Evolutionary conservation across 257 asterid genomes (phyloP).

Genomic region (Phtheirospermum japonicum): DNA sequence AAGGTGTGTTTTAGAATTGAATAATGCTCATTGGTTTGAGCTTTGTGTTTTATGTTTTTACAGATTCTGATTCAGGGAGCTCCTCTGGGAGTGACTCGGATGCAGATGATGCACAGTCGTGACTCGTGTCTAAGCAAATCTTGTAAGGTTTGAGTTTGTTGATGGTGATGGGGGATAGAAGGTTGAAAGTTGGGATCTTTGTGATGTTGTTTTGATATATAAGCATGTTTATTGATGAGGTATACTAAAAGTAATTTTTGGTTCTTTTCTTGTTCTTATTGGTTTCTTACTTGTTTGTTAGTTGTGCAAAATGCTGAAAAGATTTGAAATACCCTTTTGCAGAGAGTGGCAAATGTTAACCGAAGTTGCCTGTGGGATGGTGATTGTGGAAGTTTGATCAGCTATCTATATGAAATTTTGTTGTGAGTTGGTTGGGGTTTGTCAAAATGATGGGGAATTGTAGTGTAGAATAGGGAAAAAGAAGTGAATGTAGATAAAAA

Average conservation of each 20-base stretch:
- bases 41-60: constrained; percentile 30
- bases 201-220: neutral
- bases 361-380: neutral
- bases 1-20: no score
- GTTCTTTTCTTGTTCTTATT: neutral
- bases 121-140: constrained; percentile 24
- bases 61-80: constrained; percentile 99
- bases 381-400: no score
- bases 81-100: constrained; percentile 96
- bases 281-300: neutral
- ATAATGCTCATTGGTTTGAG: constrained; percentile 44
- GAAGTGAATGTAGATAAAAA: no score
- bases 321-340: neutral
- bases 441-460: no score
- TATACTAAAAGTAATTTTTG: constrained; percentile 8
- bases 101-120: constrained; percentile 93
- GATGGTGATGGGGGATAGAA: neutral
- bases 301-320: neutral
- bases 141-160: neutral
- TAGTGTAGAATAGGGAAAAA: no score
- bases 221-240: constrained; percentile 15
- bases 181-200: neutral
- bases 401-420: no score
- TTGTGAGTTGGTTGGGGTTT: no score
- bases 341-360: neutral